Percentiles rank a stretch among this genome's conserved stretches.
phyloP scores from a whole-genome alignment of 352 stramenopile species.

The Globisporangium nodosum region DNA sequence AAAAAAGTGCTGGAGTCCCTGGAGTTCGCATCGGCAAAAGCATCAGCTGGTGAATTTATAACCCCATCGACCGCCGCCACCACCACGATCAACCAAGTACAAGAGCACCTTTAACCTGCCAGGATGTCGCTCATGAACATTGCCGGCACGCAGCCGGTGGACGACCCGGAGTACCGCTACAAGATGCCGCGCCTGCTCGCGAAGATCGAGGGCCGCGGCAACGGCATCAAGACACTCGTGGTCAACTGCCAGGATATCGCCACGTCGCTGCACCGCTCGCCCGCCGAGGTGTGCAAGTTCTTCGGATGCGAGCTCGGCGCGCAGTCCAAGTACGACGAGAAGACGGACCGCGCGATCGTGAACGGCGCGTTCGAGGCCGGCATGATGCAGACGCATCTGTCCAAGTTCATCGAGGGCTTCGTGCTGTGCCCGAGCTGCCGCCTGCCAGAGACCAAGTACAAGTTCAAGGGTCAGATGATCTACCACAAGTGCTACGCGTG shows the following conservation, averaged over 20 bases:
- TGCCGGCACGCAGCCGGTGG: slow-evolving; percentile 84
- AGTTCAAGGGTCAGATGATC: slow-evolving; percentile 97
- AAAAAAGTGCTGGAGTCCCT: slow-evolving; percentile 47
- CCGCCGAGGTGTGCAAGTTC: slow-evolving; percentile 98
- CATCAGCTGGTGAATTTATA: slow-evolving; percentile 35
- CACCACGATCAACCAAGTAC: neutral
- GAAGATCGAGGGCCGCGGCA: slow-evolving; percentile 98
- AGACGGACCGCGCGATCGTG: slow-evolving; percentile 94
- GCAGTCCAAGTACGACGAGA: slow-evolving; percentile 96
- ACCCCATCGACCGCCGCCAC: neutral
- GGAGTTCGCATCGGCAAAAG: slow-evolving; percentile 18
- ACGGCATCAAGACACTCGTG: slow-evolving; percentile 99
- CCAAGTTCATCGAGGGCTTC: slow-evolving; percentile 98
- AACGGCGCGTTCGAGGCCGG: slow-evolving; percentile 95
- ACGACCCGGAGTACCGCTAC: slow-evolving; percentile 97
- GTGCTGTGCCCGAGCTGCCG: slow-evolving; percentile 96
- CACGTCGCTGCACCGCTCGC: slow-evolving; percentile 89
- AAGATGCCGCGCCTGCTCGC: slow-evolving; percentile 96
- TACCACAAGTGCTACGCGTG: slow-evolving; percentile 98
- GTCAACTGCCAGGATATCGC: slow-evolving; percentile 97
- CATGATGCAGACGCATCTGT: slow-evolving; percentile 93
- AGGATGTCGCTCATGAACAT: slow-evolving; percentile 90
- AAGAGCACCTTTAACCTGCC: slow-evolving; percentile 1
- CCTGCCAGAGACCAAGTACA: slow-evolving; percentile 98
- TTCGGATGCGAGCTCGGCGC: slow-evolving; percentile 98